These are phyloP conservation scores for Ceratocystis ficicola DNA, from an alignment of 2,329 filamentous ascomycete species.

Conservation along the genomic window DNA sequence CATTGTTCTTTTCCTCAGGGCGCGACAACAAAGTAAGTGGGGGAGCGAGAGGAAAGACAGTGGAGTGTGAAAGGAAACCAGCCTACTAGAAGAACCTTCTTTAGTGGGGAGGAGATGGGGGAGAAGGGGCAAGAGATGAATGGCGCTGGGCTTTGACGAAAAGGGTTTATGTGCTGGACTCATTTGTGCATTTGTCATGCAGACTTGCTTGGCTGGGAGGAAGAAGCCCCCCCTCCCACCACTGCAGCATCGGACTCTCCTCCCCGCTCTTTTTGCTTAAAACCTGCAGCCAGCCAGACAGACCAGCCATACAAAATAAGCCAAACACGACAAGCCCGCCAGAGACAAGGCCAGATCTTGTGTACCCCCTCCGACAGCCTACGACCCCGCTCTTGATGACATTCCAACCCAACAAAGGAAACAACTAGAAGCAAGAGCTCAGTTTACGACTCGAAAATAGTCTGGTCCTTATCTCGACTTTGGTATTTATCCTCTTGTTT, in stretches of 20 bases:
- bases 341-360: neutral
- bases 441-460: neutral
- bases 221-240: no score
- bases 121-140: no score
- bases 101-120: no score
- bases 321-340: neutral
- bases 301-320: no score
- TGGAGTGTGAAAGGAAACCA: neutral
- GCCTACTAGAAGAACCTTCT: no score
- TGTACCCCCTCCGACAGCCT: neutral
- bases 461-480: neutral
- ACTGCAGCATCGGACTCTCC: no score
- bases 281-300: no score
- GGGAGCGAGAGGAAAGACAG: neutral
- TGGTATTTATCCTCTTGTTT: neutral
- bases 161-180: no score
- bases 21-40: neutral
- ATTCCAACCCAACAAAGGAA: neutral
- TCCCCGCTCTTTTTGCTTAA: no score
- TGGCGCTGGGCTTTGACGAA: no score
- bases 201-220: no score
- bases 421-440: neutral
- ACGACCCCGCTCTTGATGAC: constrained; percentile 16
- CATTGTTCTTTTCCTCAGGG: neutral
- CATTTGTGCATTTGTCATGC: no score